Evolutionary conservation across 176 grass and related monocot genomes (phyloP).

Genomic region (Phyllostachys edulis): DNA sequence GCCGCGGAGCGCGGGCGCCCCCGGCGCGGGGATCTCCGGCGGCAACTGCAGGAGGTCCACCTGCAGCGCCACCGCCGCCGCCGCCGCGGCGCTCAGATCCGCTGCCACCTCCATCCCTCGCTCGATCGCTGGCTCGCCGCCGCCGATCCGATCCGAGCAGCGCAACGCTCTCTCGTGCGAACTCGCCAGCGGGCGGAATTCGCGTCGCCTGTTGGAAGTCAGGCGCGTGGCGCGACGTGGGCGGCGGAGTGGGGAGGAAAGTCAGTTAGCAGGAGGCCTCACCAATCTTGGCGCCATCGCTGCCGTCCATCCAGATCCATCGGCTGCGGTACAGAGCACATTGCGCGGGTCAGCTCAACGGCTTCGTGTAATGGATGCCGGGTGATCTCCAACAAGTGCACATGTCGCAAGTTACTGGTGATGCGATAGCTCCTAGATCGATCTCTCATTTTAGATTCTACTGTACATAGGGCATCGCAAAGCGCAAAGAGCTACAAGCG

Average conservation of each 20-base stretch:
- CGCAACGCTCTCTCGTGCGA: background rate
- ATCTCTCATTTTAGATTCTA: background rate
- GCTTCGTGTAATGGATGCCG: background rate
- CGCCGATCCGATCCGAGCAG: constrained; percentile 31
- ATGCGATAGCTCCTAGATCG: background rate
- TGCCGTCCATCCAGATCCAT: background rate
- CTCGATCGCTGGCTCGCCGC: background rate
- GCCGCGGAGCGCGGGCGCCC: constrained; percentile 36
- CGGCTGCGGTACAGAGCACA: background rate
- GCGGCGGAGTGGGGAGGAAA: background rate
- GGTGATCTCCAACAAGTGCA: constrained; percentile 11
- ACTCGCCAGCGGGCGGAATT: background rate
- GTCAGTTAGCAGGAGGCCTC: background rate
- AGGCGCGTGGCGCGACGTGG: constrained; percentile 15
- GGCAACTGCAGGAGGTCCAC: constrained; percentile 59
- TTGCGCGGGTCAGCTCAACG: constrained; percentile 37
- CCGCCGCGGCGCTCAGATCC: constrained; percentile 40
- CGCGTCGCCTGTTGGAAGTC: background rate
- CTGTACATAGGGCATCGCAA: too few relatives aligned
- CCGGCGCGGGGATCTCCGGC: constrained; percentile 49
- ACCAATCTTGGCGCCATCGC: background rate
- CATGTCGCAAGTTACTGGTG: background rate
- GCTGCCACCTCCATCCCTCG: constrained; percentile 21
- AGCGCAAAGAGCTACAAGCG: too few relatives aligned
- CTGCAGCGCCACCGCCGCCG: constrained; percentile 46